Evolutionary conservation across 129 eudicot species (phyloP), one percentile per base, ranked within the genome.

Genomic region (Erigeron canadensis): DNA sequence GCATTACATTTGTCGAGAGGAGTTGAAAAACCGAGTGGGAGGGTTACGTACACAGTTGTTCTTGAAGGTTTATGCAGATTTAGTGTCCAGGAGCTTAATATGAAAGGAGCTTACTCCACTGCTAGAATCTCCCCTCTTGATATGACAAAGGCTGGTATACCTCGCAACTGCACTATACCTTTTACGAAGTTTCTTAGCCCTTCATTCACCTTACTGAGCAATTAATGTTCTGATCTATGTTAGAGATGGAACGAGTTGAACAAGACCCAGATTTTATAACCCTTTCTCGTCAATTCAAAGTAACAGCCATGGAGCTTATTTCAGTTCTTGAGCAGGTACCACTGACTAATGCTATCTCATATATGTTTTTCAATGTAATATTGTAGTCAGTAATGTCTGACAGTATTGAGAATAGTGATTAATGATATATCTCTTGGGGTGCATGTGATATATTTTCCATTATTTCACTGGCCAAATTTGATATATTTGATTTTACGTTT

Each of bases 11-110:
- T 90, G 74, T 90, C 99, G 13, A 86, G 99, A 81, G 99, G 99
- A 81, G 99, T 94, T 73, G 99, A 94, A 76, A 94, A 94, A 86
- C 99, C 99, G 70, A 90, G 99, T 81, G 99, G 99, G 70, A 86
- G 96, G 83, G 99, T 94, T 55, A 94, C 99, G 12, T 90, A 94
- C 80, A 90, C 84, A 6, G 99, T 94, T 80, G 96, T 94, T 71
- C 99, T 94, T 75, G 99, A 94, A 87, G 99, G 99, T 17, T 75
- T 94, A 67, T 90, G 97, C 84, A 86, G 99, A 81, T 94, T 94
- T 80, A 86, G 75, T 66, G 96, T 94, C 67, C 89, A 80, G 84
- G 99, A 94, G 79, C 86, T 94, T 75, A 94, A 81, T 75, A 90
- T 93, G 8, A 90, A 88, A 75, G 99, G 99, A 45, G 71, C 96